Evolutionary conservation across 257 asterid species (phyloP).

Genomic region (Galeopsis tetrahit): DNA sequence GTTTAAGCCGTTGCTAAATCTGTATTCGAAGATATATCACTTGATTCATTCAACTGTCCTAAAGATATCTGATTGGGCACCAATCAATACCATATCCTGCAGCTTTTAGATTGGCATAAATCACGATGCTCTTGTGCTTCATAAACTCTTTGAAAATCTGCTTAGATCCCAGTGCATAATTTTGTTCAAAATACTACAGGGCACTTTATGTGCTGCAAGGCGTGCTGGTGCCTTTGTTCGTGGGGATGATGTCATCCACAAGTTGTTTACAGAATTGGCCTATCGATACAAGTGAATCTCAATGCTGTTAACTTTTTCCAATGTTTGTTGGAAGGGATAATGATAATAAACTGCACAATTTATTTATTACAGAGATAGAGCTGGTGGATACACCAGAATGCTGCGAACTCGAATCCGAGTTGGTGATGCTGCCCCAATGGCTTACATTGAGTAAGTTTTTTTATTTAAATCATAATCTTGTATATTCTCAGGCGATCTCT

Average conservation of each 20-base stretch:
- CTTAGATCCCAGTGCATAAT: conserved; percentile 16
- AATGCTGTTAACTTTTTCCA: conserved; percentile 9
- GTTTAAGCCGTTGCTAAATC: conserved; percentile 7
- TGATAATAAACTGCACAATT: conserved; percentile 15
- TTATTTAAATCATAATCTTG: background rate
- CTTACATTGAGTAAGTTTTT: conserved; percentile 79
- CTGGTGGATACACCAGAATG: conserved; percentile 96
- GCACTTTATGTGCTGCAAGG: conserved; percentile 87
- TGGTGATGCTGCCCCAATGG: conserved; percentile 96
- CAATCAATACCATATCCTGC: background rate
- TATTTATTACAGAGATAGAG: conserved; percentile 53
- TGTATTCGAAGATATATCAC: background rate
- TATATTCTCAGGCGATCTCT: background rate
- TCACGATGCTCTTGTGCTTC: conserved; percentile 3
- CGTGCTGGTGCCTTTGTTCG: conserved; percentile 91
- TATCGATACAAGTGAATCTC: conserved; percentile 84
- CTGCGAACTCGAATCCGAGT: conserved; percentile 89
- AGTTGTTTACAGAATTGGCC: conserved; percentile 88
- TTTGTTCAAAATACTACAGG: conserved; percentile 46
- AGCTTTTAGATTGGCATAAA: background rate
- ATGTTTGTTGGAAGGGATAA: conserved; percentile 15
- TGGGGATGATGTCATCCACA: conserved; percentile 94
- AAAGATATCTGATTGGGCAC: background rate
- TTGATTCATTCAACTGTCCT: background rate
- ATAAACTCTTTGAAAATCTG: background rate